Percentiles rank a stretch among this genome's conserved stretches.
These are phyloP conservation scores for Aspergillus fumigatiaffinis DNA, from an alignment of 2,329 filamentous ascomycete species.

Conservation along the genomic window DNA sequence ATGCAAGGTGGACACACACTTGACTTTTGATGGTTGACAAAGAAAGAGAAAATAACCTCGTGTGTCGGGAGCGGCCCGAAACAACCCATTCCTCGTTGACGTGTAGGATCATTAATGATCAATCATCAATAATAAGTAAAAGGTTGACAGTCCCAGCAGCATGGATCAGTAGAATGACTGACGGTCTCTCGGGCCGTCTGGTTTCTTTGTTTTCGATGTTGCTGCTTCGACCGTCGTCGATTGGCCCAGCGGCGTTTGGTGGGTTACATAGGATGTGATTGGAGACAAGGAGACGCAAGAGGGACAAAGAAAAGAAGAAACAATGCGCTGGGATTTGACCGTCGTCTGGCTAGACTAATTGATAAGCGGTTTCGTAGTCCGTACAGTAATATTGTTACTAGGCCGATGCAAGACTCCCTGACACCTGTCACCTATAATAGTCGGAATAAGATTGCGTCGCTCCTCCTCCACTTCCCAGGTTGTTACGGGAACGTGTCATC, in stretches of 20 bases:
- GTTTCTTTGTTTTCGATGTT: constrained; percentile 8
- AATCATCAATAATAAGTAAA: constrained; percentile 3
- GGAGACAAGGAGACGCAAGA: not conserved
- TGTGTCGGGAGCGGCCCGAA: constrained; percentile 17
- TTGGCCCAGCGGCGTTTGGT: not conserved
- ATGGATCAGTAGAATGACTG: constrained; percentile 14
- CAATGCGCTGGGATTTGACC: not conserved
- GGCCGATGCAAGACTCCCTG: not conserved
- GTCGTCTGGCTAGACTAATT: not conserved
- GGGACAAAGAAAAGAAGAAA: not conserved
- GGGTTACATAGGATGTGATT: not conserved
- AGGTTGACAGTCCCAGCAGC: constrained; percentile 11
- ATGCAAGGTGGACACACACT: too few species aligned
- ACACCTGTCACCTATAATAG: not conserved
- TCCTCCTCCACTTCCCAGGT: not conserved
- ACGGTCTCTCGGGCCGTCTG: constrained; percentile 9
- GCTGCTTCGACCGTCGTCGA: not conserved
- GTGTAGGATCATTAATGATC: constrained; percentile 8
- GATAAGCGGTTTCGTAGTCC: not conserved
- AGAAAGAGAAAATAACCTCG: not conserved
- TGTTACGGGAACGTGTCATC: not conserved
- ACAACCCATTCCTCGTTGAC: constrained; percentile 8
- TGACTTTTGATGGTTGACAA: not conserved
- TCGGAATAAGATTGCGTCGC: not conserved
- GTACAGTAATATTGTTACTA: not conserved